phyloP scores from a whole-genome alignment of 75 land plant species.

The Larix kaempferi region DNA sequence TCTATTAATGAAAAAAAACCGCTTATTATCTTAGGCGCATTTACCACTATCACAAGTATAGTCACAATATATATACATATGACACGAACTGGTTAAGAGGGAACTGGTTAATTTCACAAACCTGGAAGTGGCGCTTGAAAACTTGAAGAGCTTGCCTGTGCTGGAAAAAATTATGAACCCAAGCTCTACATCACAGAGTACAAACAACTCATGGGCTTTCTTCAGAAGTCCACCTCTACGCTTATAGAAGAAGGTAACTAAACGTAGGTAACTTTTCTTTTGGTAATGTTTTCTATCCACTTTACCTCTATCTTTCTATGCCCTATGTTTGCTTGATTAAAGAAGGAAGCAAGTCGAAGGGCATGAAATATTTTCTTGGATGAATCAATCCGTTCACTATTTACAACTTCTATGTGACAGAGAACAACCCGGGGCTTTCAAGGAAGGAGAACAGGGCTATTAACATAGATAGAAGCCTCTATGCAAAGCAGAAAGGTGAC shows the following conservation, averaged over 20 bases:
- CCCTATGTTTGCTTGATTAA: constrained; percentile 12
- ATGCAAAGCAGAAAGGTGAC: too few species aligned
- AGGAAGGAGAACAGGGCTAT: neutral
- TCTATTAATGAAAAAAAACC: too few species aligned
- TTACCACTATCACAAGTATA: too few species aligned
- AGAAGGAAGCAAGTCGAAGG: neutral
- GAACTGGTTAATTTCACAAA: neutral
- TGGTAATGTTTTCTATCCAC: constrained; percentile 24
- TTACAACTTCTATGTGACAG: too few species aligned
- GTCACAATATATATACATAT: too few species aligned
- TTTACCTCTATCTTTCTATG: constrained; percentile 29
- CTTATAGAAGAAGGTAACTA: too few species aligned
- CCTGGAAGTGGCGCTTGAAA: neutral
- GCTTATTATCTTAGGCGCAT: too few species aligned
- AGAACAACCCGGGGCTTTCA: neutral
- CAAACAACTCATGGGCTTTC: constrained; percentile 30
- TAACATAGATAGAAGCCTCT: too few species aligned
- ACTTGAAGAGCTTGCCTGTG: constrained; percentile 18
- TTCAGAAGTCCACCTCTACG: too few species aligned
- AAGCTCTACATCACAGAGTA: constrained; percentile 24
- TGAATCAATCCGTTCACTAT: too few species aligned
- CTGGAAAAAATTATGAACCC: constrained; percentile 27
- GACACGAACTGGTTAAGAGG: too few species aligned
- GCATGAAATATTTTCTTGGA: too few species aligned
- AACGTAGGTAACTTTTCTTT: constrained; percentile 22